Evolutionary conservation across 176 grass and related monocot genomes (phyloP).

Genomic region (maize (Zea mays)): Zm-B73-REFERENCE-NAM-5.0 NC_050105.1:78115001-78115500

Average conservation of each 20-base stretch:
- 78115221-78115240: no score
- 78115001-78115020: no score
- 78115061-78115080: no score
- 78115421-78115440: background rate
- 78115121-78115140: background rate
- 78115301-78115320: background rate
- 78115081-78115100: no score
- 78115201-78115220: no score
- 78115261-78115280: background rate
- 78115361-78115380: conserved; percentile 1
- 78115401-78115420: conserved; percentile 46
- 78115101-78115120: background rate
- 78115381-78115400: conserved; percentile 42
- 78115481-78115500: background rate
- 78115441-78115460: background rate
- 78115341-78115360: background rate
- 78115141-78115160: conserved; percentile 23
- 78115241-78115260: background rate
- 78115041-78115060: no score
- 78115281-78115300: background rate
- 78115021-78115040: no score
- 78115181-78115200: background rate
- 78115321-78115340: background rate
- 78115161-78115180: conserved; percentile 23
- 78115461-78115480: background rate